Evolutionary conservation across 1,284 basidiomycete species (phyloP).

Genomic region (Paramarasmius palmivorus): DNA sequence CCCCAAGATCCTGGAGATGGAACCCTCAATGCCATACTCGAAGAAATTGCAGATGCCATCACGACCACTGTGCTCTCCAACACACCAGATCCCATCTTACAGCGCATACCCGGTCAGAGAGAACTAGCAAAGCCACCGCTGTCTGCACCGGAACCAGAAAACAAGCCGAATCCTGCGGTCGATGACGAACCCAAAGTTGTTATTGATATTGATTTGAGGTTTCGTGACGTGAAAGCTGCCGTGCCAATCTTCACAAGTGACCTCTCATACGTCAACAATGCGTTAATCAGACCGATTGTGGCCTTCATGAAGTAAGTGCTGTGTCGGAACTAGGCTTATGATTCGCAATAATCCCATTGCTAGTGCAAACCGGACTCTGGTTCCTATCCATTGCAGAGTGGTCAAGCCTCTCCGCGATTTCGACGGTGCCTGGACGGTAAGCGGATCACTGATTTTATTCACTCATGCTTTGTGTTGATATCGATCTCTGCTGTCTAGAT

Average conservation of each 20-base stretch:
- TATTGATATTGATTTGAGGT: slow-evolving; percentile 93
- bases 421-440: slow-evolving; percentile 87
- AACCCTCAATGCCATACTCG: slow-evolving; percentile 86
- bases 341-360: slow-evolving; percentile 6
- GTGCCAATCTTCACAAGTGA: slow-evolving; percentile 90
- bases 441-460: slow-evolving; percentile 28
- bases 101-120: slow-evolving; percentile 87
- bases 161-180: slow-evolving; percentile 31
- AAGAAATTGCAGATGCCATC: slow-evolving; percentile 89
- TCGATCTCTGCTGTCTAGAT: slow-evolving; percentile 44
- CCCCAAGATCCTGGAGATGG: slow-evolving; percentile 80
- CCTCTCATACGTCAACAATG: slow-evolving; percentile 90
- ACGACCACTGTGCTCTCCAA: slow-evolving; percentile 47
- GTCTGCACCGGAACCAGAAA: slow-evolving; percentile 59
- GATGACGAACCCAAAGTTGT: slow-evolving; percentile 58
- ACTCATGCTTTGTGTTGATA: slow-evolving; percentile 24
- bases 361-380: slow-evolving; percentile 87
- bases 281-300: slow-evolving; percentile 95
- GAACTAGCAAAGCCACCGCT: slow-evolving; percentile 87
- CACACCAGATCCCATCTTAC: slow-evolving; percentile 37
- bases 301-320: slow-evolving; percentile 92
- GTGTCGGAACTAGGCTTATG: slow-evolving; percentile 4
- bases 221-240: slow-evolving; percentile 94
- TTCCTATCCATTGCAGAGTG: slow-evolving; percentile 89
- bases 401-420: slow-evolving; percentile 80